These are phyloP conservation scores for Linnemannia schmuckeri DNA, from an alignment of 192 early-diverging fungal genomes.

Conservation along the genomic window DNA sequence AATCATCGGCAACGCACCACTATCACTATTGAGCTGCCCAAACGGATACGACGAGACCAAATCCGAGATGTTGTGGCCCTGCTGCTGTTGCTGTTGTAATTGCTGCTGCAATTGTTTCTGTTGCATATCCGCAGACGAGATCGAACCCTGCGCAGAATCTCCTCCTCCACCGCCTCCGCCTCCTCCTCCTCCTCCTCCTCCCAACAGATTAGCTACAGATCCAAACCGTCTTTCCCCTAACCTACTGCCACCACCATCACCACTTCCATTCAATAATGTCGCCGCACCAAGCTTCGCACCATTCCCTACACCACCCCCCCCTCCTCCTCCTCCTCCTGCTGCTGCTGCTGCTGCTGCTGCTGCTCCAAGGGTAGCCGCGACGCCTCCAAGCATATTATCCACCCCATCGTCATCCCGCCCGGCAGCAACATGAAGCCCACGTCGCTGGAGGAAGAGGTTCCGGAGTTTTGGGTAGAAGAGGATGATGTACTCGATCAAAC, in stretches of 20 bases:
- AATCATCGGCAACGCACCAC: background rate
- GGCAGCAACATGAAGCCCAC: constrained; percentile 33
- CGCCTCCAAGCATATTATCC: constrained; percentile 24
- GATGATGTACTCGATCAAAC: constrained; percentile 24
- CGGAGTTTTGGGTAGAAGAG: constrained; percentile 38
- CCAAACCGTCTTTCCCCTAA: background rate
- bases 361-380: background rate
- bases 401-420: constrained; percentile 20
- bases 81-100: background rate
- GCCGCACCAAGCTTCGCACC: background rate
- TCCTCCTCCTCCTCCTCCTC: background rate
- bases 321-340: background rate
- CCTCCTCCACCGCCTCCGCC: background rate
- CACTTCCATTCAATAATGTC: background rate
- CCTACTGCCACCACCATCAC: background rate
- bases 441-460: constrained; percentile 37
- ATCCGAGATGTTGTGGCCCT: constrained; percentile 36
- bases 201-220: background rate
- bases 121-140: constrained; percentile 8
- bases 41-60: constrained; percentile 46
- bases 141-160: background rate
- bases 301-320: background rate
- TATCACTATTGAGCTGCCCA: constrained; percentile 32
- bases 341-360: too few species aligned
- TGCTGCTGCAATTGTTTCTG: background rate